A percentile compares a stretch with the other conserved stretches of the same genome.
Evolutionary conservation across 108 stramenopile genomes (phyloP).

Genomic region (Craspedostauros australis): DNA sequence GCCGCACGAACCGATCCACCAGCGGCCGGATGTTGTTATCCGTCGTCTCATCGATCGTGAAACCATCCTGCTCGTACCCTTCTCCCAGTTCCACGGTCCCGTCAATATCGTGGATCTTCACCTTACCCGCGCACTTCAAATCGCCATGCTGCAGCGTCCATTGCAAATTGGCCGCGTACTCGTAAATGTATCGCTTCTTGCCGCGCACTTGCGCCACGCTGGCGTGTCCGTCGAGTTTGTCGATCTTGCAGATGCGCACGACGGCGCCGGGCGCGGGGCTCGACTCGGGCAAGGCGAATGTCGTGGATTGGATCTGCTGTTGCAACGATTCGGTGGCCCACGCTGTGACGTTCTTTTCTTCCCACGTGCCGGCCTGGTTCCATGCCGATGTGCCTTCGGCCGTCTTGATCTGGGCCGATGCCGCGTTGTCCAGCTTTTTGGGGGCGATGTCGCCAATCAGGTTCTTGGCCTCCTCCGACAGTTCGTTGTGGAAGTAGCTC

Average conservation of each 20-base stretch:
- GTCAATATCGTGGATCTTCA: slow-evolving; percentile 77
- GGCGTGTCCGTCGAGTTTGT: slow-evolving; percentile 73
- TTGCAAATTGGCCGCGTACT: slow-evolving; percentile 61
- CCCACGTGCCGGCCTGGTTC: slow-evolving; percentile 93
- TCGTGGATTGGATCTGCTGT: slow-evolving; percentile 35
- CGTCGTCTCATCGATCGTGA: slow-evolving; percentile 47
- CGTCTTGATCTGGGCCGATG: slow-evolving; percentile 10
- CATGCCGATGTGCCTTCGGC: slow-evolving; percentile 14
- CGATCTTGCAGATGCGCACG: slow-evolving; percentile 24
- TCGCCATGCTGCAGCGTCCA: slow-evolving; percentile 52
- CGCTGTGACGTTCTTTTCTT: slow-evolving; percentile 79
- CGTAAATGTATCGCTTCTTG: slow-evolving; percentile 89
- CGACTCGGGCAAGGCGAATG: slow-evolving; percentile 50
- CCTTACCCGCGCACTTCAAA: slow-evolving; percentile 42
- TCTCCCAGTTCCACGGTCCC: slow-evolving; percentile 77
- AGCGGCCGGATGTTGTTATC: slow-evolving; percentile 43
- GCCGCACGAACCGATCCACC: slow-evolving; percentile 66
- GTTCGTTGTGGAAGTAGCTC: slow-evolving; percentile 93
- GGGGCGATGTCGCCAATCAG: slow-evolving; percentile 95
- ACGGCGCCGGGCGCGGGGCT: slow-evolving; percentile 64
- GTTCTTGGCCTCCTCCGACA: slow-evolving; percentile 84
- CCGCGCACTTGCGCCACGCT: slow-evolving; percentile 82
- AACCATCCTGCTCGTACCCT: slow-evolving; percentile 69
- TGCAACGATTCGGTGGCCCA: slow-evolving; percentile 78
- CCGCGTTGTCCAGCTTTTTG: slow-evolving; percentile 57